Evolutionary conservation across 208 protist species (phyloP).

Genomic region (Trypanosomatidae sp.): DNA sequence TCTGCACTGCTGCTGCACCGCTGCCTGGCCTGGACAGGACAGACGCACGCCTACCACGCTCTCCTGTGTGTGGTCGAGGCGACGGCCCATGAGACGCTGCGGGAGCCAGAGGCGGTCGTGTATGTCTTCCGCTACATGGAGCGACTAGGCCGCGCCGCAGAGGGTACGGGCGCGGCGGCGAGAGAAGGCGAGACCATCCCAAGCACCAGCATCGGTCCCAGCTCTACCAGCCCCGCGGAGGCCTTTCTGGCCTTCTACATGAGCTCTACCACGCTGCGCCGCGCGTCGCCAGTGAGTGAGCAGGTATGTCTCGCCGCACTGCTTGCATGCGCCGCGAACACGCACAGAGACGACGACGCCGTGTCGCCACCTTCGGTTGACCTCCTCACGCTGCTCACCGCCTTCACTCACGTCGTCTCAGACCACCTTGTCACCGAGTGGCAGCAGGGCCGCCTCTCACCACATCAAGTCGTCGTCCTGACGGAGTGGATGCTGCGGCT

Average conservation of each 20-base stretch:
- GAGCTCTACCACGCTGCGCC: constrained; percentile 15
- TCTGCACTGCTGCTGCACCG: constrained; percentile 18
- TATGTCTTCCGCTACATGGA: constrained; percentile 24
- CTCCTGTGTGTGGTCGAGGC: constrained; percentile 28
- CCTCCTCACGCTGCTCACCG: constrained; percentile 20
- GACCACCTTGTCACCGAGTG: constrained; percentile 15
- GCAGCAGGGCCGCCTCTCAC: constrained; percentile 9
- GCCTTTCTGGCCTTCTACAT: constrained; percentile 26
- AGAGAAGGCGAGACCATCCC: not conserved
- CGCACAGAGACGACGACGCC: not conserved
- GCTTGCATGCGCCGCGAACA: constrained; percentile 19
- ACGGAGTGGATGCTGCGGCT: constrained; percentile 13
- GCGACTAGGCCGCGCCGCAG: constrained; percentile 10
- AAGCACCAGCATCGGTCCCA: not conserved
- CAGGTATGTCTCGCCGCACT: constrained; percentile 25
- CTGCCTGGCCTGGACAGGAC: constrained; percentile 24
- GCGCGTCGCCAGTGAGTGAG: constrained; percentile 13
- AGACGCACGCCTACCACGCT: constrained; percentile 10
- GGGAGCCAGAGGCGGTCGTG: constrained; percentile 19
- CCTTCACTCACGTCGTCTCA: constrained; percentile 21
- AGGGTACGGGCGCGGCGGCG: not conserved
- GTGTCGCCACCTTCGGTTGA: not conserved
- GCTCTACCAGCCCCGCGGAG: constrained; percentile 1
- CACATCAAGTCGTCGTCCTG: constrained; percentile 2
- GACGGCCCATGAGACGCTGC: constrained; percentile 24